Percentiles rank a stretch among this genome's conserved stretches.
Conservation (phyloP, 2,329 filamentous ascomycete species). For the Pleoardoris graminearum region DNA sequence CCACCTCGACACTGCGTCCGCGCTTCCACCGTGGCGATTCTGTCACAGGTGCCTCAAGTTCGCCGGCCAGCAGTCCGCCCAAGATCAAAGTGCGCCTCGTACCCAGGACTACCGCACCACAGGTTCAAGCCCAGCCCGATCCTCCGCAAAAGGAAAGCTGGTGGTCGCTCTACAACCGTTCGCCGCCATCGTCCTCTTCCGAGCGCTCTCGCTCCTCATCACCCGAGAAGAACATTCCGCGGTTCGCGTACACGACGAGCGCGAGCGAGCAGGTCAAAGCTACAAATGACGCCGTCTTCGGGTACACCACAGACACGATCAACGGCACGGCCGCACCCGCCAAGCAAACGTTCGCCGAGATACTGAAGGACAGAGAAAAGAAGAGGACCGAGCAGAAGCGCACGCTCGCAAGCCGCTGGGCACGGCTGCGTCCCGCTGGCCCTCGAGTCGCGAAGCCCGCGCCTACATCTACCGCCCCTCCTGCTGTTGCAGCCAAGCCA, state of each 20-base stretch:
- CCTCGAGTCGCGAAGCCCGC: constrained; percentile 23
- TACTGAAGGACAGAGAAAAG: constrained; percentile 12
- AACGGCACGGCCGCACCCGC: constrained; percentile 14
- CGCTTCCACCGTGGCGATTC: constrained; percentile 17
- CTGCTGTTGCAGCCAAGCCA: not conserved
- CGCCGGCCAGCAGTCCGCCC: constrained; percentile 8
- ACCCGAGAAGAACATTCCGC: constrained; percentile 25
- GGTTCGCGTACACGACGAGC: constrained; percentile 27
- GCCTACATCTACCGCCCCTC: not conserved
- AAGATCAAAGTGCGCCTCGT: constrained; percentile 29
- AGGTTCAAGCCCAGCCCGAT: constrained; percentile 3
- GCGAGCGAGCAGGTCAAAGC: constrained; percentile 12
- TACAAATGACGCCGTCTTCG: constrained; percentile 25
- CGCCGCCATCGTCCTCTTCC: constrained; percentile 10
- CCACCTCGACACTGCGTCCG: constrained; percentile 4
- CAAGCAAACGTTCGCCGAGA: constrained; percentile 6
- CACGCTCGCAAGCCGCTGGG: constrained; percentile 23
- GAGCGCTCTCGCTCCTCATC: constrained; percentile 23
- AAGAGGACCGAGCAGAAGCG: constrained; percentile 12
- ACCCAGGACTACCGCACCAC: constrained; percentile 12
- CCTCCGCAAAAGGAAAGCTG: constrained; percentile 21
- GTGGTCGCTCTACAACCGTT: constrained; percentile 20
- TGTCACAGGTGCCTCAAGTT: constrained; percentile 11
- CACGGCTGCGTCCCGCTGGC: constrained; percentile 27
- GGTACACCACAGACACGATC: constrained; percentile 21